Conservation (phyloP, 1,139 yeast species). For the Scheffersomyces insectosa region DNA sequence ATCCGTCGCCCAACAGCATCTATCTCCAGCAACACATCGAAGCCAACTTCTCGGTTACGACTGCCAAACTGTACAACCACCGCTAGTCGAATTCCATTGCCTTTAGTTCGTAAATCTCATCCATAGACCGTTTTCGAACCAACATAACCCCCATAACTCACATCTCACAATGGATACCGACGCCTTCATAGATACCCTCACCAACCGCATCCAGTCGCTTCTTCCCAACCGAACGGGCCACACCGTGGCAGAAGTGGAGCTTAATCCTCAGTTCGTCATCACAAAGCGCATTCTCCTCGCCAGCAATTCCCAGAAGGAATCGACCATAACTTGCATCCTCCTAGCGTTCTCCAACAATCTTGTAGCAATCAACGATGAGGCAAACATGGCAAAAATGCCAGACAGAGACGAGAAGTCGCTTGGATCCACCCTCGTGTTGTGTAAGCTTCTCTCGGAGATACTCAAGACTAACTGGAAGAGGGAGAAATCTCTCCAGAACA, state of each 20-base stretch:
- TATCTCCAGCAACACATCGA: too few species aligned
- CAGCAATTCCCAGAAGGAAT: slow-evolving; percentile 16
- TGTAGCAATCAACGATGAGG: slow-evolving; percentile 30
- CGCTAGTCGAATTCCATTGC: too few species aligned
- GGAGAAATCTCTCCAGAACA: slow-evolving; percentile 7
- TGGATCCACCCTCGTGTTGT: slow-evolving; percentile 34
- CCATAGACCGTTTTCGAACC: too few species aligned
- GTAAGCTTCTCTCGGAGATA: slow-evolving; percentile 33
- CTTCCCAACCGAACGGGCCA: slow-evolving; percentile 44
- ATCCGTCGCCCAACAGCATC: too few species aligned
- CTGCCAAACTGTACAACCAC: too few species aligned
- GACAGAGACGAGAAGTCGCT: slow-evolving; percentile 37
- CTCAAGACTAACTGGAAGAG: slow-evolving; percentile 32
- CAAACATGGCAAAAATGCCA: slow-evolving; percentile 23
- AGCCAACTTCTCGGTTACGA: too few species aligned
- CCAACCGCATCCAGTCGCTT: slow-evolving; percentile 33
- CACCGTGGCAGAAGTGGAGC: slow-evolving; percentile 44
- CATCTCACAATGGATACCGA: background rate
- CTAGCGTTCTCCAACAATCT: slow-evolving; percentile 25
- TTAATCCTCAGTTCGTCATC: slow-evolving; percentile 40
- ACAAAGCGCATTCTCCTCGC: slow-evolving; percentile 33
- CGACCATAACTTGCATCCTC: slow-evolving; percentile 23
- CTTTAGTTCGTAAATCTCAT: too few species aligned
- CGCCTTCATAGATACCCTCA: slow-evolving; percentile 13
- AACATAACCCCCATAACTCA: too few species aligned